phyloP scores from a whole-genome alignment of 192 early-diverging fungal species.

The Entophlyctis luteolus region DNA sequence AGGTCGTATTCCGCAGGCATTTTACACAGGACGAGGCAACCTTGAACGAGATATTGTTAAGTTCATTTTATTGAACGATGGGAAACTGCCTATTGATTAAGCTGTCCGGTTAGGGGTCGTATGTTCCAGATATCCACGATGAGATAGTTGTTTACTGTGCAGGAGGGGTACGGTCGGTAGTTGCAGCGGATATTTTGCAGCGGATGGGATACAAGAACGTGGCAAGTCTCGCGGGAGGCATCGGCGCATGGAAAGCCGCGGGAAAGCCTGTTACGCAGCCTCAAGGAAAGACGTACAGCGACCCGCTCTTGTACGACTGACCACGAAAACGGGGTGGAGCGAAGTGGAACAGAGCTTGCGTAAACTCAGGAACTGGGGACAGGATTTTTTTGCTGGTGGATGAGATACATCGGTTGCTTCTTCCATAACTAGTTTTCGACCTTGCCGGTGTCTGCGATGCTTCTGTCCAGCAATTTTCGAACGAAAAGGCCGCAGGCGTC shows the following conservation, averaged over 20 bases:
- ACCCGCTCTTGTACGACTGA: neutral
- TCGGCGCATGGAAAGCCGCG: conserved; percentile 22
- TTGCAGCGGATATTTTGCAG: conserved; percentile 48
- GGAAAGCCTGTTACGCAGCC: neutral
- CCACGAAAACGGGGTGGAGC: no score
- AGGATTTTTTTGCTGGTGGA: no score
- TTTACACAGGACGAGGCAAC: conserved; percentile 50
- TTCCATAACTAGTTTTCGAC: no score
- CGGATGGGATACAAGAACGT: conserved; percentile 59
- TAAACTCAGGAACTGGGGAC: no score
- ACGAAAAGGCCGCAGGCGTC: no score
- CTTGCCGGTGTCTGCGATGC: no score
- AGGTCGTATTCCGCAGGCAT: conserved; percentile 45
- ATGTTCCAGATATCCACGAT: conserved; percentile 48
- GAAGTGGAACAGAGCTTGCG: no score
- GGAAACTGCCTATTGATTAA: neutral
- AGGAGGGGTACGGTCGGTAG: conserved; percentile 43
- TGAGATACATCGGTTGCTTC: no score
- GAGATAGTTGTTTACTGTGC: conserved; percentile 56
- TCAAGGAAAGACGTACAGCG: conserved; percentile 1
- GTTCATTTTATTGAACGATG: neutral
- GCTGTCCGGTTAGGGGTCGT: conserved; percentile 27
- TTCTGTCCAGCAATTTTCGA: no score
- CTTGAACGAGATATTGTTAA: conserved; percentile 55
- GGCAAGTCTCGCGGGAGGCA: conserved; percentile 38